Evolutionary conservation across 176 grass and related monocot genomes (phyloP).

Genomic region (Bonia amplexicaulis): DNA sequence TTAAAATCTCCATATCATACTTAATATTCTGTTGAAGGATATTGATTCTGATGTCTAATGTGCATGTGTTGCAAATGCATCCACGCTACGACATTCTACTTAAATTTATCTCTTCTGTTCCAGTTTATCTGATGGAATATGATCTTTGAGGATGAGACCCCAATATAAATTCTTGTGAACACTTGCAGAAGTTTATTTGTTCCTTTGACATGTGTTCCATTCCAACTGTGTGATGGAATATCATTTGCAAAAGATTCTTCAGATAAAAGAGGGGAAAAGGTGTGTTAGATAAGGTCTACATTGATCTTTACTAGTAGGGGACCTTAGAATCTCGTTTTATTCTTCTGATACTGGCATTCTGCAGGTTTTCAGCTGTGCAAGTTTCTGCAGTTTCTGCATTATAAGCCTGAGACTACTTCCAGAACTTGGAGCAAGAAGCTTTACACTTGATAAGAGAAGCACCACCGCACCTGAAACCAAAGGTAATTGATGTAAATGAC

Average conservation of each 20-base stretch:
- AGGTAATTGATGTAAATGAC: not conserved
- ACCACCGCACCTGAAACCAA: not conserved
- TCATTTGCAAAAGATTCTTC: constrained; percentile 25
- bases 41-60: not conserved
- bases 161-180: constrained; percentile 11
- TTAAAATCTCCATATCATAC: constrained; percentile 12
- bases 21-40: not conserved
- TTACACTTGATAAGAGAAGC: constrained; percentile 6
- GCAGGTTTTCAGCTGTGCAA: not conserved
- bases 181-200: constrained; percentile 13
- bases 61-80: constrained; percentile 14
- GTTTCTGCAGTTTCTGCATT: constrained; percentile 10
- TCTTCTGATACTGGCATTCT: not conserved
- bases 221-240: constrained; percentile 18
- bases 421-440: constrained; percentile 2
- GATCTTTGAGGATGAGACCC: not conserved
- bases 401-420: constrained; percentile 7
- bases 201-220: not conserved
- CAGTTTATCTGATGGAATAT: constrained; percentile 6
- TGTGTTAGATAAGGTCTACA: constrained; percentile 22
- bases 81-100: constrained; percentile 19
- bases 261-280: constrained; percentile 29
- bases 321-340: not conserved
- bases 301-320: constrained; percentile 27
- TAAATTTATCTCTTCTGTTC: not conserved